A percentile compares a stretch with the other conserved stretches of the same genome.
These are phyloP conservation scores for Dictyostelium intermedium DNA, from an alignment of 78 protist species.

Conservation along the genomic window DNA sequence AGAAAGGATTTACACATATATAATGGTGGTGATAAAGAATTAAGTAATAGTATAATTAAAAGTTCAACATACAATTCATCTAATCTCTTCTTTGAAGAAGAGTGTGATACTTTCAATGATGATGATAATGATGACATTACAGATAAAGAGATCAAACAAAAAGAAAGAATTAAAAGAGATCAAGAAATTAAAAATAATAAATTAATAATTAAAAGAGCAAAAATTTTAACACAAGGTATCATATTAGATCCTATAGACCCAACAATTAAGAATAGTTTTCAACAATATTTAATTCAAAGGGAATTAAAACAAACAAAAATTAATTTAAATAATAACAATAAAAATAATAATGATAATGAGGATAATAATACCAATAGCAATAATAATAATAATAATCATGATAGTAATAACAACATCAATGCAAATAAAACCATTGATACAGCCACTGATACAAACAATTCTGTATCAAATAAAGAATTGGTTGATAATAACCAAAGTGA, in stretches of 20 bases:
- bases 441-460: too few relatives aligned
- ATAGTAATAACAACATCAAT: too few relatives aligned
- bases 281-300: background rate
- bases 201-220: background rate
- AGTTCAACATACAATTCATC: background rate
- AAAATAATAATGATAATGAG: background rate
- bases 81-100: background rate
- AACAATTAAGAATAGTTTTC: background rate
- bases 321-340: background rate
- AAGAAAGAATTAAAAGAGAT: background rate
- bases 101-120: background rate
- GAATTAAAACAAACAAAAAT: background rate
- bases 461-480: background rate
- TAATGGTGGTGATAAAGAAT: background rate
- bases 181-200: background rate
- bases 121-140: background rate
- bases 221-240: background rate
- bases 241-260: background rate
- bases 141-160: background rate
- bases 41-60: background rate
- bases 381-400: too few relatives aligned
- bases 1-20: slow-evolving; percentile 11
- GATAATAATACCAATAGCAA: background rate
- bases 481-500: background rate
- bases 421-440: background rate